Evolutionary conservation across 2,329 filamentous ascomycete genomes (phyloP).

Genomic region (Proliferodiscus dingleyae): DNA sequence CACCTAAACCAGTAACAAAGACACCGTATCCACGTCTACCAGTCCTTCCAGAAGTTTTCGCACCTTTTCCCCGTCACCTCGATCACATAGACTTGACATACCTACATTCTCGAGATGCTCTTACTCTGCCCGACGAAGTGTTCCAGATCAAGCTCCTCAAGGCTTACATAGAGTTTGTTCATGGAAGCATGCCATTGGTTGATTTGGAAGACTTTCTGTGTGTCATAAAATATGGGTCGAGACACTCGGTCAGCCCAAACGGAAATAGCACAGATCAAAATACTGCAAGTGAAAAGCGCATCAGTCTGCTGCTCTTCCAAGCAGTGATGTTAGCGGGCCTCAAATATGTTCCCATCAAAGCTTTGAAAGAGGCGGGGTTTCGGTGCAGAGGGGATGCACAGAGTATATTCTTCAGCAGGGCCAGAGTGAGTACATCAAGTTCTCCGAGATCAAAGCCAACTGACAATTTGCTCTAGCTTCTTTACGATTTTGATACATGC

Average conservation of each 20-base stretch:
- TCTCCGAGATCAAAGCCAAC: neutral
- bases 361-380: constrained; percentile 17
- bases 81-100: constrained; percentile 10
- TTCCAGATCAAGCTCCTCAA: constrained; percentile 18
- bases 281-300: constrained; percentile 1
- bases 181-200: constrained; percentile 18
- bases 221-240: too few relatives aligned
- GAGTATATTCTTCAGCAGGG: constrained; percentile 16
- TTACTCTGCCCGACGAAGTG: constrained; percentile 15
- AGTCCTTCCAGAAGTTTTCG: constrained; percentile 7
- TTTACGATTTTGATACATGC: constrained; percentile 22
- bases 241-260: constrained; percentile 6
- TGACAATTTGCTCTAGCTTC: constrained; percentile 3
- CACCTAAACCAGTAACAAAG: neutral
- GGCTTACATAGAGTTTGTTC: constrained; percentile 17
- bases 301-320: constrained; percentile 22
- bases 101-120: constrained; percentile 14
- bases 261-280: neutral
- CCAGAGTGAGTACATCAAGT: constrained; percentile 11
- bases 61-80: constrained; percentile 10
- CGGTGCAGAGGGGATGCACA: constrained; percentile 10
- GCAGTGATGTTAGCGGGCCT: constrained; percentile 22
- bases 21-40: constrained; percentile 1
- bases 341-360: constrained; percentile 9
- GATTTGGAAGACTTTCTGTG: constrained; percentile 20